These are phyloP conservation scores for Skeletonema marinoi DNA, from an alignment of 108 stramenopile genomes.

Conservation along the genomic window DNA sequence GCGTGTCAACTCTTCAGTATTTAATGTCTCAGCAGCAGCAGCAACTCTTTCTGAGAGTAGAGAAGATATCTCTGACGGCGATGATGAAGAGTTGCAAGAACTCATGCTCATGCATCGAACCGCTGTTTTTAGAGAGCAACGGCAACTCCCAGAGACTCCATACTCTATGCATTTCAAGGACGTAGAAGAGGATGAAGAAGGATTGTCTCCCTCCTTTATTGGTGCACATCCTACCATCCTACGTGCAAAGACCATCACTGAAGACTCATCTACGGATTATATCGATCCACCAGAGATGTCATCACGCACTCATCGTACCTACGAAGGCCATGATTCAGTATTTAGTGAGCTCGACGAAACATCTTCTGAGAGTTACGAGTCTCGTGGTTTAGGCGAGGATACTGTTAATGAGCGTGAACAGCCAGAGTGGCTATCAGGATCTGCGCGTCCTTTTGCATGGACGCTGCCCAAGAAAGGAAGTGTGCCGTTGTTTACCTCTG, in stretches of 20 bases:
- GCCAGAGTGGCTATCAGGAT: not conserved
- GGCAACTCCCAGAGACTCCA: conserved; percentile 3
- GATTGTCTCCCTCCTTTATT: not conserved
- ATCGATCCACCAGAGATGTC: conserved; percentile 5
- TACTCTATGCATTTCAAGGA: not conserved
- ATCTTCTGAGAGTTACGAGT: not conserved
- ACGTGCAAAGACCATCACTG: not conserved
- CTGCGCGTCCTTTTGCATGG: not conserved
- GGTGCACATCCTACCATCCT: not conserved
- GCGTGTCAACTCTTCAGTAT: not conserved
- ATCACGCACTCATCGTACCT: not conserved
- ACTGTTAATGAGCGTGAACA: not conserved
- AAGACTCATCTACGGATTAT: not conserved
- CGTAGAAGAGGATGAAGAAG: not conserved
- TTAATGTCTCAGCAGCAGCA: not conserved
- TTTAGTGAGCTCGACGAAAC: not conserved
- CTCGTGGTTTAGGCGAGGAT: not conserved
- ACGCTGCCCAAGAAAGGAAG: not conserved
- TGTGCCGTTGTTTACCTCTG: not conserved
- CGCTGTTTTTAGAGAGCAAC: not conserved
- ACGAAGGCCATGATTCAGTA: not conserved
- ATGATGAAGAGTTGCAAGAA: conserved; percentile 2
- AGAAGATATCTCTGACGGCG: not conserved
- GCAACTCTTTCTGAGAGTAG: not conserved
- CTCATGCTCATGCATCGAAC: not conserved